Evolutionary conservation across 805 yeast genomes (phyloP).

Genomic region (Ascoidea asiatica): DNA sequence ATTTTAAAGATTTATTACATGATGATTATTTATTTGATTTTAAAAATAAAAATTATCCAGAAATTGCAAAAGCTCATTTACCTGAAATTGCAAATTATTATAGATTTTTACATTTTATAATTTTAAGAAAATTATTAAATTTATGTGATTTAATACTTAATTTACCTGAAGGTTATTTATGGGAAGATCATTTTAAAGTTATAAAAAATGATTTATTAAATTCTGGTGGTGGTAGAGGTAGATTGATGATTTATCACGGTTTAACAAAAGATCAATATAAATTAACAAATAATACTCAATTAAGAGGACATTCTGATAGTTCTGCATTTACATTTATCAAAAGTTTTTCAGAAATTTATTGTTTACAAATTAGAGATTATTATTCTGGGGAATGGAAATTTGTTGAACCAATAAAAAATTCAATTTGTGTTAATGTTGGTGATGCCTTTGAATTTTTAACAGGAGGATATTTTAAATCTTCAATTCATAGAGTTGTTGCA

Average conservation of each 20-base stretch:
- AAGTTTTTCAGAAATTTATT: constrained; percentile 24
- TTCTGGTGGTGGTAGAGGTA: constrained; percentile 26
- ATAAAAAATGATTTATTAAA: constrained; percentile 18
- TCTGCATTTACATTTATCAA: constrained; percentile 26
- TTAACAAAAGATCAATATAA: constrained; percentile 18
- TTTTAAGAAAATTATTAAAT: constrained; percentile 22
- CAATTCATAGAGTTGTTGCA: constrained; percentile 20
- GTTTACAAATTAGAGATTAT: constrained; percentile 26
- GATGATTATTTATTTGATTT: constrained; percentile 8
- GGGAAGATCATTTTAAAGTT: constrained; percentile 22
- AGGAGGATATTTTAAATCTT: constrained; percentile 23
- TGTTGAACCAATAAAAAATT: constrained; percentile 24
- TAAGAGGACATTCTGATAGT: constrained; percentile 29
- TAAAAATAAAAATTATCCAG: constrained; percentile 22
- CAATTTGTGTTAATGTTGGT: constrained; percentile 27
- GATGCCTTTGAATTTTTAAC: constrained; percentile 26
- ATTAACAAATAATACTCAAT: constrained; percentile 25
- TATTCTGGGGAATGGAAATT: constrained; percentile 24
- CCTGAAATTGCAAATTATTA: constrained; percentile 28
- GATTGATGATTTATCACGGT: constrained; percentile 25
- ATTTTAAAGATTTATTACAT: constrained; percentile 18
- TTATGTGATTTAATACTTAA: constrained; percentile 31
- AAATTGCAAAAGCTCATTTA: constrained; percentile 22
- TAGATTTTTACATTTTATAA: constrained; percentile 21
- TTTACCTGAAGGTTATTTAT: constrained; percentile 30